phyloP scores from a whole-genome alignment of 257 asterid genomes.

The Solanum etuberosum region DNA sequence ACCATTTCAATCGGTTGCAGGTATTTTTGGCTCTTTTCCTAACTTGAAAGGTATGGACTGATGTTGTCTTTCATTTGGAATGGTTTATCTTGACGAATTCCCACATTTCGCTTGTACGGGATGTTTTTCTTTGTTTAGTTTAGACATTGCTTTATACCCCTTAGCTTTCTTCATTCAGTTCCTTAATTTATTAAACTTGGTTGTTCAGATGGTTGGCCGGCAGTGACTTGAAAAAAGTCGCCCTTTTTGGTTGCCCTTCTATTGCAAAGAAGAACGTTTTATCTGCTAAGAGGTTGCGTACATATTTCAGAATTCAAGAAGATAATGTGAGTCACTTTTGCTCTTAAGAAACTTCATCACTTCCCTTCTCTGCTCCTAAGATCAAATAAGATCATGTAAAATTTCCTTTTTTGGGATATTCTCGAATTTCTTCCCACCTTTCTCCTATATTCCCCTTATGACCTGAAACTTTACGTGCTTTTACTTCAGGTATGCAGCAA shows the following conservation, averaged over 20 bases:
- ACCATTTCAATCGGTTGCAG: background rate
- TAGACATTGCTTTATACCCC: background rate
- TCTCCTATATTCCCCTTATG: background rate
- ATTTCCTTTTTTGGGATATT: background rate
- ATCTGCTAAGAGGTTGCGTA: constrained; percentile 62
- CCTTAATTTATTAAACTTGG: constrained; percentile 12
- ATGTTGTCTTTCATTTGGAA: background rate
- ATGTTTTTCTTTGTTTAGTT: background rate
- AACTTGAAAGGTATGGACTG: background rate
- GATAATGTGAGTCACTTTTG: constrained; percentile 29
- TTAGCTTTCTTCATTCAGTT: background rate
- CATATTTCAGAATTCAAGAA: constrained; percentile 58
- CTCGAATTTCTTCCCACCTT: background rate
- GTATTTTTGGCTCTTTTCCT: background rate
- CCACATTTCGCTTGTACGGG: background rate
- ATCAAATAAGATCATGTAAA: background rate
- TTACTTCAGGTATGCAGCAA: constrained; percentile 57
- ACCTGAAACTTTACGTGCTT: background rate
- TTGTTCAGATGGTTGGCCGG: constrained; percentile 77
- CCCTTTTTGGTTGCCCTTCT: constrained; percentile 77
- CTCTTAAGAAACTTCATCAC: background rate
- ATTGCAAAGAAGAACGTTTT: constrained; percentile 22
- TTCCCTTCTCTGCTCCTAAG: background rate
- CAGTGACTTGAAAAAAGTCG: constrained; percentile 64
- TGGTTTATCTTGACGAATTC: background rate